Evolutionary conservation across 352 stramenopile genomes (phyloP), one percentile per base, ranked within the genome.

Genomic region (Globisporangium paroecandrum): DNA sequence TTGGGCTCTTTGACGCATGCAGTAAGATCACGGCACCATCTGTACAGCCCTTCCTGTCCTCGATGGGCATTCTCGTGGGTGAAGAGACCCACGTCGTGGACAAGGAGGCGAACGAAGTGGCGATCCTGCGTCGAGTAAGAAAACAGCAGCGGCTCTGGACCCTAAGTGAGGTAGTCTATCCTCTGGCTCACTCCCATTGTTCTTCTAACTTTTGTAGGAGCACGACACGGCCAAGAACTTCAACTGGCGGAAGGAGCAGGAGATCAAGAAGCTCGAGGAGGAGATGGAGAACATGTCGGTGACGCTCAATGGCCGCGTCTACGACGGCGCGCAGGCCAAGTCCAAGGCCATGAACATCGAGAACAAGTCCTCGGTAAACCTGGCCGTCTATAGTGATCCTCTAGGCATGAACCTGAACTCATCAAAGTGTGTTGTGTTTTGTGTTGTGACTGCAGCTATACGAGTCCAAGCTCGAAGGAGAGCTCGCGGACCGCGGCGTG

Each of bases 81-180:
- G 83, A 92, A 29, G 86, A 94, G 64, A 81, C 81, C 20, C 82
- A 92, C 25, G 90, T 94, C 62, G 83, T 94, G 7, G 84, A 93
- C 56, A 90, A 89, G 51, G 84, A 94, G 70, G 76, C 89, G 9
- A 88, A 94, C 64, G 86, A 94, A 69, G 75, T 93, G 27, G 73
- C 82, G 3, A 77, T 77, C 68, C 71, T 93, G 7, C 83, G 83
- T 7, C 77, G 86, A 51, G 82, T 93, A 68, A 53, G 74, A 27
- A 43, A 43, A 1, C 18, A 56, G 3, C 18, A 56, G 3, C 25
- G 18, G 15, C 57, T 41, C 8, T 29, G 29, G 53, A 49, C 41
- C 65, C 49, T 43, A 43, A 32, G 36, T 43, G 12, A 6, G 36
- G 4, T 18, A 43, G 36, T 43, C 36, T 43, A 43, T 43, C 36